A percentile compares a stretch with the other conserved stretches of the same genome.
Evolutionary conservation across 176 grass and related monocot species (phyloP).

Genomic region (maize (Zea mays)): Zm-B73-REFERENCE-NAM-5.0 NC_050100.1:3169001-3169500

Average conservation of each 20-base stretch:
- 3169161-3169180: constrained; percentile 60
- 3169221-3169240: constrained; percentile 31
- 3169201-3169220: constrained; percentile 30
- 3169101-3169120: background rate
- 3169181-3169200: constrained; percentile 53
- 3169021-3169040: background rate
- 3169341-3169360: constrained; percentile 51
- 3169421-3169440: constrained; percentile 47
- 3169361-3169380: constrained; percentile 12
- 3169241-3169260: constrained; percentile 48
- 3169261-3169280: constrained; percentile 46
- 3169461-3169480: background rate
- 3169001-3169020: background rate
- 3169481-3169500: constrained; percentile 34
- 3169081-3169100: constrained; percentile 6
- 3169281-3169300: constrained; percentile 23
- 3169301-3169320: constrained; percentile 27
- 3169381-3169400: background rate
- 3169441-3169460: constrained; percentile 10
- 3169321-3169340: constrained; percentile 17
- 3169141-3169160: constrained; percentile 27
- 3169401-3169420: constrained; percentile 31
- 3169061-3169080: background rate
- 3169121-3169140: constrained; percentile 36
- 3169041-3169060: background rate